Evolutionary conservation across 2,329 filamentous ascomycete species (phyloP).

Genomic region (Macrophomina tecta): DNA sequence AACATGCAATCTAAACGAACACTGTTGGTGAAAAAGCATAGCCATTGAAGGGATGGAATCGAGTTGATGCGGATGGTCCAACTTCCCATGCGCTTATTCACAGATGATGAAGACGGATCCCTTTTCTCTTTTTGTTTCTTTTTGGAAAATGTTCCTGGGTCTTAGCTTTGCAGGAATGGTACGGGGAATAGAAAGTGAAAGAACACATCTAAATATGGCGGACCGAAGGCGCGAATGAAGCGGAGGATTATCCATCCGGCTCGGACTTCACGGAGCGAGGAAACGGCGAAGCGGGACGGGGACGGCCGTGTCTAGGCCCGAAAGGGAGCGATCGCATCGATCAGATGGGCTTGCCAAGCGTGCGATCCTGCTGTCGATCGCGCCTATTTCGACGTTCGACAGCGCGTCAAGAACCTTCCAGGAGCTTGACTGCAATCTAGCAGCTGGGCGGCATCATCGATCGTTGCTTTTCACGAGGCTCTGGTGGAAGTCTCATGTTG

Average conservation of each 20-base stretch:
- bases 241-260: not conserved
- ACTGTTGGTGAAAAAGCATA: too few relatives aligned
- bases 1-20: too few relatives aligned
- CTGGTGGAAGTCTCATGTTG: not conserved
- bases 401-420: not conserved
- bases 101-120: too few relatives aligned
- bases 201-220: too few relatives aligned
- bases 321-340: not conserved
- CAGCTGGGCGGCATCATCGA: conserved; percentile 22
- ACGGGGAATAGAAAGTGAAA: too few relatives aligned
- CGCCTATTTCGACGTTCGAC: conserved; percentile 12
- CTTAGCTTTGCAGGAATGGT: too few relatives aligned
- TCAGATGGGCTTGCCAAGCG: not conserved
- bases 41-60: too few relatives aligned
- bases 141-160: too few relatives aligned
- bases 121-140: too few relatives aligned
- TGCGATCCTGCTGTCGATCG: conserved; percentile 21
- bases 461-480: too few relatives aligned
- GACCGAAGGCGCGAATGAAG: not conserved
- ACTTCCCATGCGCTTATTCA: too few relatives aligned
- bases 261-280: conserved; percentile 12
- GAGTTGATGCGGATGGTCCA: too few relatives aligned
- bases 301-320: not conserved
- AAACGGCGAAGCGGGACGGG: conserved; percentile 3
- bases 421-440: conserved; percentile 2